Conservation (phyloP, 2,329 filamentous ascomycete species). For the Stemphylium vesicarium region DNA sequence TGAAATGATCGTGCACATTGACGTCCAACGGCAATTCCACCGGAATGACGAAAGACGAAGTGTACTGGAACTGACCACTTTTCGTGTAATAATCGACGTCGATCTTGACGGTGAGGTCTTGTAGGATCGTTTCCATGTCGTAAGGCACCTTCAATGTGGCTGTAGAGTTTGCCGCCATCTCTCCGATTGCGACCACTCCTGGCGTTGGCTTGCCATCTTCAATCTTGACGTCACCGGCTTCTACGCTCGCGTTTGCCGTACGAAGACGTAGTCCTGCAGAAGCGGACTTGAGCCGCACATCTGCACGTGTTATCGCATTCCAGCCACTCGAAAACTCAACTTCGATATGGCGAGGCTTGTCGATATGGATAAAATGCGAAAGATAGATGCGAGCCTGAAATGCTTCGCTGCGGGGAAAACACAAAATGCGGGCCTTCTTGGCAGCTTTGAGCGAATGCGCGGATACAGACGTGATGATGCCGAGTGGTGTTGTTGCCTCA, state of each 20-base stretch:
- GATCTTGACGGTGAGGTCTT: conserved; percentile 73
- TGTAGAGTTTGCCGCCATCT: conserved; percentile 53
- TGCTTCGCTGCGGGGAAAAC: conserved; percentile 73
- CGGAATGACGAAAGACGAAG: conserved; percentile 67
- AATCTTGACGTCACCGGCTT: conserved; percentile 52
- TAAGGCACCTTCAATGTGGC: conserved; percentile 77
- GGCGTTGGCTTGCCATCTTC: conserved; percentile 52
- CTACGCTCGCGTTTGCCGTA: conserved; percentile 57
- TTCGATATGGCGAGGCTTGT: conserved; percentile 78
- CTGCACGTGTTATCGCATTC: conserved; percentile 65
- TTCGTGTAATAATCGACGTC: conserved; percentile 77
- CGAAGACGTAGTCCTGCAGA: conserved; percentile 66
- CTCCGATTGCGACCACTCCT: conserved; percentile 55
- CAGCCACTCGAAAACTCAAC: conserved; percentile 75
- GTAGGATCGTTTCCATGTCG: conserved; percentile 77
- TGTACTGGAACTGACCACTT: conserved; percentile 68
- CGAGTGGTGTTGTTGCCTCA: conserved; percentile 54
- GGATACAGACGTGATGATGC: conserved; percentile 54
- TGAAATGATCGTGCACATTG: conserved; percentile 96
- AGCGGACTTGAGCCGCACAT: conserved; percentile 62
- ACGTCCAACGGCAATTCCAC: conserved; percentile 86
- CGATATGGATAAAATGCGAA: conserved; percentile 76
- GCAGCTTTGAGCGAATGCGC: conserved; percentile 41
- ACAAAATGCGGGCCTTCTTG: conserved; percentile 65
- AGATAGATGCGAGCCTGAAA: conserved; percentile 72